Evolutionary conservation across 78 protist species (phyloP), one percentile per base, ranked within the genome.

Genomic region (Guillardia theta): DNA sequence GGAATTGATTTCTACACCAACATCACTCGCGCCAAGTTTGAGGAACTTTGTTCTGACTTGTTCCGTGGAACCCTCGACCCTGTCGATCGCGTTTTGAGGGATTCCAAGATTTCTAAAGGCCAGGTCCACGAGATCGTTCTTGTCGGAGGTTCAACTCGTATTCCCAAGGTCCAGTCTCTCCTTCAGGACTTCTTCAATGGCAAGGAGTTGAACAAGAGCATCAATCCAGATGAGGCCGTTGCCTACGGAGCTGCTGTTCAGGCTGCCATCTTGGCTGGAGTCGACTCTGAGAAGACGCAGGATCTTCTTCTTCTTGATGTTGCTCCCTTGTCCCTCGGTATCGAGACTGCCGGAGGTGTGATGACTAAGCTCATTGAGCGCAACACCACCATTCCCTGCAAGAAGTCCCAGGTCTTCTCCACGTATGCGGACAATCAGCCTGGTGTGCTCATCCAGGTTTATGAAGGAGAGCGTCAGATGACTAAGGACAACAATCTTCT

Each of bases 221-320:
- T 98, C 98, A 99, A 99, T 96, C 99, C 99, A 24, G 99, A 98
- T 58, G 99, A 98, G 98, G 99, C 99, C 22, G 99, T 99, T n/a
- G 99, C 99, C 64, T 98, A 99, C 95, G 99, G 99, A 41, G 99
- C 99, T 47, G 99, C 99, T 36, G 99, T 98, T n/a, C 99, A 98
- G 98, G 99, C 99, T 30, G 99, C 98, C 93, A 96, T 99, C 46
- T 97, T 99, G 88, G 44, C 97, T 21, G 98, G 98, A 47, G 96
- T 95, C 78, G 50, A 44, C 43, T 33, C 48, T 36, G 94, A 27
- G 58, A 47, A 70, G 92, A 88, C 94, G 0, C 22, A 88, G 64
- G 96, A 96, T 33, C 78, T 98, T 33, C 97, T 99, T 45, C 97
- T 99, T n/a, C 93, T 99, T 50, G 99, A 99, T 95, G 99, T 99